Percentiles rank a stretch among this genome's conserved stretches.
Conservation (phyloP, 805 yeast genomes). For the Candida insectorum region DNA sequence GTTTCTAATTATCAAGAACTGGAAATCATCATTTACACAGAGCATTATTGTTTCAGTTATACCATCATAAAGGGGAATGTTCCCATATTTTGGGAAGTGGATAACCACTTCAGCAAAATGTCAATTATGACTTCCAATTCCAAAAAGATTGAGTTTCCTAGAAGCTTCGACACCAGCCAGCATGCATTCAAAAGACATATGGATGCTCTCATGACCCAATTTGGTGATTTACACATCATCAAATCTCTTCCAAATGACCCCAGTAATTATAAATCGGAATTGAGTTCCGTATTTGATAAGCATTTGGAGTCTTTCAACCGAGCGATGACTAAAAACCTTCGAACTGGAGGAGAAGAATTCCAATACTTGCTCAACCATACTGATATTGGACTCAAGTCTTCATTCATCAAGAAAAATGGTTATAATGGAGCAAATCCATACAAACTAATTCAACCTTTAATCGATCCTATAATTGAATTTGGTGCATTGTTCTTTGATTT, state of each 20-base stretch:
- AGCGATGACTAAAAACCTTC: conserved; percentile 7
- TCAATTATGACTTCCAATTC: conserved; percentile 33
- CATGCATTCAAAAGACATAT: conserved; percentile 52
- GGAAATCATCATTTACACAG: conserved; percentile 45
- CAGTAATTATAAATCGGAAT: conserved; percentile 42
- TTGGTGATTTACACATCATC: conserved; percentile 48
- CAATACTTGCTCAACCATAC: conserved; percentile 19
- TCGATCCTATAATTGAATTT: conserved; percentile 36
- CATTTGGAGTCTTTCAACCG: conserved; percentile 34
- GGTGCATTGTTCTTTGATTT: conserved; percentile 46
- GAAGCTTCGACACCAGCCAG: conserved; percentile 52
- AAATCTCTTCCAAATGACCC: conserved; percentile 45
- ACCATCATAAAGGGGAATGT: conserved; percentile 51
- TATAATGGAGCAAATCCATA: conserved; percentile 30
- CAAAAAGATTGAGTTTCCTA: conserved; percentile 43
- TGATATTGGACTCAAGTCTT: conserved; percentile 27
- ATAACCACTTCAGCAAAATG: conserved; percentile 35
- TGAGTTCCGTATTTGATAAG: conserved; percentile 36
- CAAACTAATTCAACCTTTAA: conserved; percentile 26
- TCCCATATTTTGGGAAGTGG: conserved; percentile 54
- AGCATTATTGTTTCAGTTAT: conserved; percentile 40
- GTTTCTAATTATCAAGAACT: conserved; percentile 52
- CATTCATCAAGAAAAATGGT: conserved; percentile 33
- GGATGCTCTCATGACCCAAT: conserved; percentile 44
- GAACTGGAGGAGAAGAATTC: conserved; percentile 7